These are phyloP conservation scores for Calycina marina DNA, from an alignment of 2,329 filamentous ascomycete genomes.

Conservation along the genomic window DNA sequence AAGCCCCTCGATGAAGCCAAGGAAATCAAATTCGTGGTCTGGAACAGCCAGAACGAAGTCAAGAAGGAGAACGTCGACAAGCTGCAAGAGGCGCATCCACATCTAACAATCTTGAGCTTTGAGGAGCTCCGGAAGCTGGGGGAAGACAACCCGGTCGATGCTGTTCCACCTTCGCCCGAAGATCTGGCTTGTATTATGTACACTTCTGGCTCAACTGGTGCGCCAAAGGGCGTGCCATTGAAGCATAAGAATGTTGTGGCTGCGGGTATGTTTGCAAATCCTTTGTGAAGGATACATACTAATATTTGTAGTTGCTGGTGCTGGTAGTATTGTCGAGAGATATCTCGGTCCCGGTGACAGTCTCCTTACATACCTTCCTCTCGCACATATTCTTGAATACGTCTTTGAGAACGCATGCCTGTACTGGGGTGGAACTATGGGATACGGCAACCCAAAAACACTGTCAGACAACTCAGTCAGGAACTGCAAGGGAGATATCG, in stretches of 20 bases:
- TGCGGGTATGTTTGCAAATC: conserved; percentile 55
- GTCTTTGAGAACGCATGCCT: conserved; percentile 84
- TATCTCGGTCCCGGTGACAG: conserved; percentile 64
- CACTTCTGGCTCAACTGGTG: conserved; percentile 79
- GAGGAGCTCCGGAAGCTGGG: conserved; percentile 34
- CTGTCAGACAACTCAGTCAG: conserved; percentile 72
- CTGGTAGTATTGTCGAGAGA: conserved; percentile 60
- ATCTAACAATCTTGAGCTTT: conserved; percentile 35
- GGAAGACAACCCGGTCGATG: conserved; percentile 48
- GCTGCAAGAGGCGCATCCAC: conserved; percentile 39
- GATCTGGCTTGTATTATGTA: conserved; percentile 76
- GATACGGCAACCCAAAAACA: conserved; percentile 82
- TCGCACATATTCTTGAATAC: conserved; percentile 92
- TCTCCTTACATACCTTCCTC: conserved; percentile 79
- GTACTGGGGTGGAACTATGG: conserved; percentile 80
- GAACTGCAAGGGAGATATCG: conserved; percentile 87
- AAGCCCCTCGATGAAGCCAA: conserved; percentile 40
- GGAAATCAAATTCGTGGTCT: conserved; percentile 36
- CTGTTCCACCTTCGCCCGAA: conserved; percentile 56
- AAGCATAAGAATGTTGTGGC: conserved; percentile 73
- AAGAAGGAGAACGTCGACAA: conserved; percentile 31
- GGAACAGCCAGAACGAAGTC: conserved; percentile 34
- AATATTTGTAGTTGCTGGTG: conserved; percentile 51
- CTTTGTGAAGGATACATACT: conserved; percentile 33
- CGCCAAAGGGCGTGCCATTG: conserved; percentile 79